Percentiles rank a stretch among this genome's conserved stretches.
phyloP scores from a whole-genome alignment of 352 stramenopile genomes.

The Pythium biforme region DNA sequence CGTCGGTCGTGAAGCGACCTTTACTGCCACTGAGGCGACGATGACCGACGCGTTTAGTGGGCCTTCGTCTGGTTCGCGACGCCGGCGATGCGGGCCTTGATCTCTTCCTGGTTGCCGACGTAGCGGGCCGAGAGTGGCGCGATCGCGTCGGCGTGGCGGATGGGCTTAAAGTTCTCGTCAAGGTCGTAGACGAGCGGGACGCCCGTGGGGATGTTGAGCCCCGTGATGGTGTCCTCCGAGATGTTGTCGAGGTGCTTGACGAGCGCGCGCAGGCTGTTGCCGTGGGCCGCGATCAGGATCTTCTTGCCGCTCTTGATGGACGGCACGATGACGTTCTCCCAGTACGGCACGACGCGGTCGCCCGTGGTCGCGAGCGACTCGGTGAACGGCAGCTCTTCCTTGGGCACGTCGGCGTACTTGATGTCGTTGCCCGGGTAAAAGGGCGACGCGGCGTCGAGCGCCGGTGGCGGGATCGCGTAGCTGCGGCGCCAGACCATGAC shows the following conservation, averaged over 20 bases:
- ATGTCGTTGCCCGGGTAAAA: constrained; percentile 92
- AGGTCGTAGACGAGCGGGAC: constrained; percentile 97
- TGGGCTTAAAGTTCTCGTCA: constrained; percentile 96
- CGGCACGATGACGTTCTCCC: constrained; percentile 93
- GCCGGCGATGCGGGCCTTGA: constrained; percentile 95
- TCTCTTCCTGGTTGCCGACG: constrained; percentile 95
- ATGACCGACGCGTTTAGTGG: constrained; percentile 41
- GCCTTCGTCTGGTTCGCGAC: constrained; percentile 96
- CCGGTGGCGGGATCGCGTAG: constrained; percentile 96
- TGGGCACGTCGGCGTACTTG: constrained; percentile 90
- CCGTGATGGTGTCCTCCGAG: constrained; percentile 94
- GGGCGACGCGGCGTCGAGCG: constrained; percentile 81
- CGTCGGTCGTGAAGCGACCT: no score
- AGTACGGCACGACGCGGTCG: constrained; percentile 96
- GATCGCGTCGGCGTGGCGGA: constrained; percentile 92
- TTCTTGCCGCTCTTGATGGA: constrained; percentile 94
- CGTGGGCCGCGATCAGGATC: constrained; percentile 97
- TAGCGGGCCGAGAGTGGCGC: constrained; percentile 77
- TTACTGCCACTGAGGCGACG: no score
- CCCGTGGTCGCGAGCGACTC: constrained; percentile 93
- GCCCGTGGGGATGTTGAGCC: constrained; percentile 97
- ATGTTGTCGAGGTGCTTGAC: constrained; percentile 99
- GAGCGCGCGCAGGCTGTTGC: constrained; percentile 97
- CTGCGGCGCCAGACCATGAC: constrained; percentile 97
- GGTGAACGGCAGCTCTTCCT: constrained; percentile 90